Evolutionary conservation across 805 yeast species (phyloP).

Genomic region (Cyberlindnera euphorbiiphila): DNA sequence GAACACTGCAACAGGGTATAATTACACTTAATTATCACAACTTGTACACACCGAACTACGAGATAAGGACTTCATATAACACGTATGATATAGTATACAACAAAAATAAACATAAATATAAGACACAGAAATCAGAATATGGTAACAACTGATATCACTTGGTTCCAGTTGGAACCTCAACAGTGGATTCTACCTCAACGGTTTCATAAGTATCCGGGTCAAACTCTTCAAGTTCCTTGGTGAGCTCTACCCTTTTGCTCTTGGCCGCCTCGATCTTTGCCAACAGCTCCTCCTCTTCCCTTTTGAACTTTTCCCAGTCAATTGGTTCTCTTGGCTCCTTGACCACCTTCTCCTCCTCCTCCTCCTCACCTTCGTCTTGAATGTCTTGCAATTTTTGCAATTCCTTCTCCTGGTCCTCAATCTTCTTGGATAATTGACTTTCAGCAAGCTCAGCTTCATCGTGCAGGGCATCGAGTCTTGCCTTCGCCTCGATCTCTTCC

Average conservation of each 20-base stretch:
- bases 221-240: conserved; percentile 16
- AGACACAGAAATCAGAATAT: too few species aligned
- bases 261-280: conserved; percentile 22
- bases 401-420: conserved; percentile 13
- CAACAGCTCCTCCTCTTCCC: conserved; percentile 16
- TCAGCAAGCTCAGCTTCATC: conserved; percentile 17
- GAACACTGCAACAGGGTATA: too few species aligned
- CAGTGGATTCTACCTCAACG: conserved; percentile 19
- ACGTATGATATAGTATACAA: neutral
- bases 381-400: conserved; percentile 8
- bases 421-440: conserved; percentile 12
- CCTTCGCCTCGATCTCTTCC: conserved; percentile 15
- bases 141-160: neutral
- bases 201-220: conserved; percentile 16
- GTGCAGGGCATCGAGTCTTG: conserved; percentile 17
- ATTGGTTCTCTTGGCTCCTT: conserved; percentile 11
- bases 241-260: conserved; percentile 18
- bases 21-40: too few species aligned
- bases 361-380: conserved; percentile 4
- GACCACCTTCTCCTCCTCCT: conserved; percentile 1
- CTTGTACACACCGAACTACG: too few species aligned
- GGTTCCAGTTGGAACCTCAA: conserved; percentile 10
- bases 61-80: too few species aligned
- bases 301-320: conserved; percentile 9
- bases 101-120: too few species aligned